Base-by-base conservation (phyloP, 257 asterid genomes). In the Eucommia ulmoides region DNA sequence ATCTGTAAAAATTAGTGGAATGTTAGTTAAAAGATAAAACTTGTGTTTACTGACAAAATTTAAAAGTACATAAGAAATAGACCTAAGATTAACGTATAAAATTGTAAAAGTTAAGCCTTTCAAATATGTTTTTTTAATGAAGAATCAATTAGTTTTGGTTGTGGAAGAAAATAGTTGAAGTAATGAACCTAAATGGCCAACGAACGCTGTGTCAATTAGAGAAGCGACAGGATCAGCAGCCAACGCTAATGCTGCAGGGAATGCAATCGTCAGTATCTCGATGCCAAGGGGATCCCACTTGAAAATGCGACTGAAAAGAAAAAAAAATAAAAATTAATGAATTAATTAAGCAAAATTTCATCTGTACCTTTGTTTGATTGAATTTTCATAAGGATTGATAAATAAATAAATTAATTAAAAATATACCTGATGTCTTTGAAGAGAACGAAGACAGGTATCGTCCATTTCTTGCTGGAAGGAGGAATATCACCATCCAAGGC, bases 191-290 rank as follows among this genome's bases (percentile, higher is more conserved):
- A 89, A 73, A 55, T 64, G 98, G 41, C 98, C 98, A 8, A 89
- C 80, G 42, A 89, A 89, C 2, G 79, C 92, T 0, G 96, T 91
- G 55, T 91, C 98, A 2, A 91, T 81, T 29, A 91, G 63, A 22
- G 98, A 91, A 11, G 98, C 98, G 0, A 91, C 51, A 5, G 98
- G 98, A 64, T 91, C 98, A 16, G 98, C 98, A 24, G 98, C 96
- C 68, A 91, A 55, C 8, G 98, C 98, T 45, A 91, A 49, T 20
- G 98, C 98, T 1, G 96, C 98, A 0, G 98, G 98, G 24, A 85
- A 65, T 0, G 98, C 98, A 8, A 91, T 85, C 0, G 61, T 20
- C 11, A 91, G 26, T 17, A 91, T 81, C 63, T 91, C 96, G 78
- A 26, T 17, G 0, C 96, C 98, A 9, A 91, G 72, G 24, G 67